Conservation (phyloP, 805 yeast genomes). For the Saccharomycopsis javanensis region DNA sequence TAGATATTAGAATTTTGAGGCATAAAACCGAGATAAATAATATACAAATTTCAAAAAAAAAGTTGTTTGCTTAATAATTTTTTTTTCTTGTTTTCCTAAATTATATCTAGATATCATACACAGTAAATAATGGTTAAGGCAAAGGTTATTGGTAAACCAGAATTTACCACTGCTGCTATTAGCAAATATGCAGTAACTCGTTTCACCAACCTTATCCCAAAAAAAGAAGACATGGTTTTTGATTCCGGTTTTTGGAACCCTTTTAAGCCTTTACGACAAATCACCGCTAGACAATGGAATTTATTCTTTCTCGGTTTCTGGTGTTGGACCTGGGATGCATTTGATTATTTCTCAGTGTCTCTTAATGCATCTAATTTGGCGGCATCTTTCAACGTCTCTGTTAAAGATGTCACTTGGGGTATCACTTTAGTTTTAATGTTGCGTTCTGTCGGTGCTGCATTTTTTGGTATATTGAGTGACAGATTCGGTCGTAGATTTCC, state of each 20-base stretch:
- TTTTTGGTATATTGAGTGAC: slow-evolving; percentile 54
- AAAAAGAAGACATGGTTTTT: slow-evolving; percentile 6
- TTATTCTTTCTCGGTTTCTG: slow-evolving; percentile 48
- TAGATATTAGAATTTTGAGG: too few species aligned
- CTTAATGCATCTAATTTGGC: slow-evolving; percentile 46
- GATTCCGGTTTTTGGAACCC: slow-evolving; percentile 10
- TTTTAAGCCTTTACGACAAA: slow-evolving; percentile 30
- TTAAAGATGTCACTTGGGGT: slow-evolving; percentile 58
- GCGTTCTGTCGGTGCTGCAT: slow-evolving; percentile 54
- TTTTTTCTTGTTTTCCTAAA: too few species aligned
- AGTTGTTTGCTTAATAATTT: too few species aligned
- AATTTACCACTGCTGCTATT: background rate
- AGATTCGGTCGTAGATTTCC: slow-evolving; percentile 56
- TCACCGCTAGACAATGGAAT: slow-evolving; percentile 40
- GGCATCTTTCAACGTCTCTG: slow-evolving; percentile 32
- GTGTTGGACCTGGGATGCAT: slow-evolving; percentile 67
- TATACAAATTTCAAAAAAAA: too few species aligned
- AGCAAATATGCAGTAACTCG: slow-evolving; percentile 6
- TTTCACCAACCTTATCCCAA: slow-evolving; percentile 9
- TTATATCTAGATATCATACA: too few species aligned
- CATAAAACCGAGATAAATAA: too few species aligned
- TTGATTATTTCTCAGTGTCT: slow-evolving; percentile 59
- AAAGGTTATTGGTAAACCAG: background rate
- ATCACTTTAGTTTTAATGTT: slow-evolving; percentile 60
- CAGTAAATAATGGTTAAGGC: background rate